Evolutionary conservation across 306 rosid species (phyloP).

Genomic region (Casuarina equisetifolia): DNA sequence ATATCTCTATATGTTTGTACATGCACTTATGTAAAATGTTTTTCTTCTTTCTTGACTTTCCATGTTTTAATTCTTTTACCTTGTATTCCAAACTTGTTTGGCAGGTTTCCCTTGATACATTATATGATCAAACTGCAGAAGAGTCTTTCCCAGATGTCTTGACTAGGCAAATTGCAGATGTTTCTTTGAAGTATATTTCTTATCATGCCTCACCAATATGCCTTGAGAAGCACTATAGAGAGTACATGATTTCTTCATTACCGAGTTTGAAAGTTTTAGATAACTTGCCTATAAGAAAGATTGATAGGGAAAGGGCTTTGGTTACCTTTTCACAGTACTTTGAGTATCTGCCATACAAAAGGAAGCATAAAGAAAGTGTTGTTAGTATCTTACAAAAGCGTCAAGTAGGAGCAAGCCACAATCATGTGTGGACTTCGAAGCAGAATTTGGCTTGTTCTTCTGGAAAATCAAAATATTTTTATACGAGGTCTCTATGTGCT

Average conservation of each 20-base stretch:
- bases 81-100: slow-evolving; percentile 22
- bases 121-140: slow-evolving; percentile 45
- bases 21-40: background rate
- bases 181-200: slow-evolving; percentile 52
- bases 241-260: slow-evolving; percentile 74
- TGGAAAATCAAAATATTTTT: slow-evolving; percentile 53
- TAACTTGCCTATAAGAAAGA: slow-evolving; percentile 53
- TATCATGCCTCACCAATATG: slow-evolving; percentile 80
- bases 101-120: slow-evolving; percentile 35
- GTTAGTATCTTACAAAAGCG: slow-evolving; percentile 63
- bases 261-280: slow-evolving; percentile 64
- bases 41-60: slow-evolving; percentile 12
- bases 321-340: slow-evolving; percentile 52
- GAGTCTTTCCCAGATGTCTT: slow-evolving; percentile 37
- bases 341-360: slow-evolving; percentile 66
- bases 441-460: slow-evolving; percentile 34
- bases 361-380: slow-evolving; percentile 65
- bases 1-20: background rate
- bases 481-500: slow-evolving; percentile 74
- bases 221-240: slow-evolving; percentile 72
- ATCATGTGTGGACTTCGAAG: slow-evolving; percentile 35
- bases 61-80: slow-evolving; percentile 12
- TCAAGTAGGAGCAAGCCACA: slow-evolving; percentile 57
- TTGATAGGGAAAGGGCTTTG: slow-evolving; percentile 63
- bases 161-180: slow-evolving; percentile 43